Evolutionary conservation across 2,329 filamentous ascomycete genomes (phyloP).

Genomic region (Didymella segeticola): DNA sequence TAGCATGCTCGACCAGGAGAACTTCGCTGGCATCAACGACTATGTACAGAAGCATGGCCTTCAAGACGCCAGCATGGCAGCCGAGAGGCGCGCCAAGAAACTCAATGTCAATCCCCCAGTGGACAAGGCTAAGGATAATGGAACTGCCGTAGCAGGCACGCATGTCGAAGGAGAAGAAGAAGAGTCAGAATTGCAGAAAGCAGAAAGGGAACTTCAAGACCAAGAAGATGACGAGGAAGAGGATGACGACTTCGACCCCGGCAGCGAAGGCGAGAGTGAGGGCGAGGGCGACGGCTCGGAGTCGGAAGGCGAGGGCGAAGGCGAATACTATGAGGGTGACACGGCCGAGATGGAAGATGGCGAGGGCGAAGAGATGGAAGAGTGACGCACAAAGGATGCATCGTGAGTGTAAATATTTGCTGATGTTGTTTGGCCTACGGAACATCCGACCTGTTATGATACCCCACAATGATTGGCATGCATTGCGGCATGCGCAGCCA

Average conservation of each 20-base stretch:
- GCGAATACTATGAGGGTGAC: slow-evolving; percentile 42
- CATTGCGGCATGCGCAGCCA: neutral
- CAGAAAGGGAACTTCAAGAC: slow-evolving; percentile 46
- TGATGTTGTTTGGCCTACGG: neutral
- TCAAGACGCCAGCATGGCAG: slow-evolving; percentile 69
- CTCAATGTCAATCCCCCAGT: slow-evolving; percentile 59
- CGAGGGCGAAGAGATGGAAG: slow-evolving; percentile 40
- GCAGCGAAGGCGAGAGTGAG: slow-evolving; percentile 51
- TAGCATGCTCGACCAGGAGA: slow-evolving; percentile 69
- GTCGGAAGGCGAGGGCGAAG: slow-evolving; percentile 43
- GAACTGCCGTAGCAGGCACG: slow-evolving; percentile 17
- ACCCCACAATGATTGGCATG: neutral
- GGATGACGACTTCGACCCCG: slow-evolving; percentile 52
- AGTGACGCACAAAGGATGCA: slow-evolving; percentile 19
- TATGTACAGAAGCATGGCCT: slow-evolving; percentile 67
- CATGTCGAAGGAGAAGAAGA: slow-evolving; percentile 41
- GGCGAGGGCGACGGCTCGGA: slow-evolving; percentile 47
- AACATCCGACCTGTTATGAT: slow-evolving; percentile 1
- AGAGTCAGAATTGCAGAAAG: slow-evolving; percentile 50
- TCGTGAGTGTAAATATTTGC: neutral
- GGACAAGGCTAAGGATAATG: slow-evolving; percentile 36
- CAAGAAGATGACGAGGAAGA: slow-evolving; percentile 51
- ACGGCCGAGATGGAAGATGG: slow-evolving; percentile 30
- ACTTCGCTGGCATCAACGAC: slow-evolving; percentile 67
- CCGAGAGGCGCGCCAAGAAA: slow-evolving; percentile 64